Conservation (phyloP, 1,284 basidiomycete genomes). For the Puccinia horiana region DNA sequence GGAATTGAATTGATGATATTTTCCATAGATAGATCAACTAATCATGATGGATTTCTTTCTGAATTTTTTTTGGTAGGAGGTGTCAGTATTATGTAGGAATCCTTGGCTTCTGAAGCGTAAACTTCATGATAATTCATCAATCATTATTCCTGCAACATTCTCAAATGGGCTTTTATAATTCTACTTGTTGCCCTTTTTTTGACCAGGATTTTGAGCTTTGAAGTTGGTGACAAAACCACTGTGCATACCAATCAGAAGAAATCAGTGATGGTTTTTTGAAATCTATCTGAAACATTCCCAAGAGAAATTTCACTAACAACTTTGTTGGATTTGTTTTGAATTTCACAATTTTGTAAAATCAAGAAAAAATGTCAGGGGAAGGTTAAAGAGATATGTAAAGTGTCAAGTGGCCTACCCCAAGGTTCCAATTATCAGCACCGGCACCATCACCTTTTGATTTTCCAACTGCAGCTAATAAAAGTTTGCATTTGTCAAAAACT, state of each 20-base stretch:
- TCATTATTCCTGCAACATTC: no score
- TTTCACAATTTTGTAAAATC: background rate
- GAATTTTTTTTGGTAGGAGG: no score
- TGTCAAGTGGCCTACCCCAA: constrained; percentile 9
- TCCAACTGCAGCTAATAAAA: background rate
- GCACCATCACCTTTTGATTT: constrained; percentile 1
- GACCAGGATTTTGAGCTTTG: background rate
- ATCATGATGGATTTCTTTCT: no score
- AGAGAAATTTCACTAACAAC: constrained; percentile 1
- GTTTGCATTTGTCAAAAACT: background rate
- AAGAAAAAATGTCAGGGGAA: background rate
- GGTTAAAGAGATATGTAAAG: no score
- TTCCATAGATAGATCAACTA: no score
- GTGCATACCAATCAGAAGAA: background rate
- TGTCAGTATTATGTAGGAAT: no score
- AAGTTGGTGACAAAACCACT: background rate
- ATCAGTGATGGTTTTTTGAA: background rate
- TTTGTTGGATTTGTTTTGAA: background rate
- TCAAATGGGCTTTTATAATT: no score
- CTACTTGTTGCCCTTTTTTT: no score
- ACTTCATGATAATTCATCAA: no score
- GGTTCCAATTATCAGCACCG: constrained; percentile 41
- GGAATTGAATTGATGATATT: no score
- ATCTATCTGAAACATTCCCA: background rate
- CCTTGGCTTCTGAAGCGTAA: no score